These are phyloP conservation scores for Lotmaria passim DNA, from an alignment of 208 protist genomes.

Conservation along the genomic window DNA sequence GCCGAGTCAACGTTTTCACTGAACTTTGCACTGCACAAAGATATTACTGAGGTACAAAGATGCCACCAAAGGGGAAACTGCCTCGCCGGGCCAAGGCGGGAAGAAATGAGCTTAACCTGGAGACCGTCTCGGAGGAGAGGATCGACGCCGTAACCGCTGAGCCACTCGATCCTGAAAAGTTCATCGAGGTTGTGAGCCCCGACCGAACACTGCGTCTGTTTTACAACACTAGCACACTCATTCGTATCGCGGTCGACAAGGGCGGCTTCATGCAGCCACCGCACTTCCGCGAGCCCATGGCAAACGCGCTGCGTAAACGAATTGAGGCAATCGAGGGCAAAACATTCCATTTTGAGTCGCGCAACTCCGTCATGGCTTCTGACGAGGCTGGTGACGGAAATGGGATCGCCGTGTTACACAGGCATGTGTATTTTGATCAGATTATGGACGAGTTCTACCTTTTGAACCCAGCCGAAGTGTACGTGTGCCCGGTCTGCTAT, in stretches of 20 bases:
- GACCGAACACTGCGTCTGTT: slow-evolving; percentile 73
- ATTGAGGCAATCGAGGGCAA: slow-evolving; percentile 76
- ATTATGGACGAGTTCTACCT: slow-evolving; percentile 89
- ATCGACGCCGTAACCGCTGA: slow-evolving; percentile 87
- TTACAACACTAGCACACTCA: slow-evolving; percentile 89
- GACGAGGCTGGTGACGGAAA: slow-evolving; percentile 20
- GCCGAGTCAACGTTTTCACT: no score
- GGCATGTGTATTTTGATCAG: slow-evolving; percentile 85
- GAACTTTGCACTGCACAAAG: not conserved
- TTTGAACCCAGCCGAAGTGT: slow-evolving; percentile 77
- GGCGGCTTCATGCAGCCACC: slow-evolving; percentile 88
- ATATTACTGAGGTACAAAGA: not conserved
- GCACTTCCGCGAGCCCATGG: slow-evolving; percentile 87
- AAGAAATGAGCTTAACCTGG: slow-evolving; percentile 48
- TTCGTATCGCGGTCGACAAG: slow-evolving; percentile 80
- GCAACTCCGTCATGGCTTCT: slow-evolving; percentile 27
- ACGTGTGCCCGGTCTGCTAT: slow-evolving; percentile 85
- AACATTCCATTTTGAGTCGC: slow-evolving; percentile 65
- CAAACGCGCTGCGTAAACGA: slow-evolving; percentile 29
- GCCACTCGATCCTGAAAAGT: slow-evolving; percentile 52
- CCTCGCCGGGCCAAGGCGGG: slow-evolving; percentile 31
- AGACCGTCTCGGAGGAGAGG: slow-evolving; percentile 59
- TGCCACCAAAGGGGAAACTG: slow-evolving; percentile 52
- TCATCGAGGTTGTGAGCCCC: slow-evolving; percentile 77
- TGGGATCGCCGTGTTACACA: slow-evolving; percentile 54